Conservation (phyloP, 2,329 filamentous ascomycete genomes). For the Fusarium sulawesiense region DNA sequence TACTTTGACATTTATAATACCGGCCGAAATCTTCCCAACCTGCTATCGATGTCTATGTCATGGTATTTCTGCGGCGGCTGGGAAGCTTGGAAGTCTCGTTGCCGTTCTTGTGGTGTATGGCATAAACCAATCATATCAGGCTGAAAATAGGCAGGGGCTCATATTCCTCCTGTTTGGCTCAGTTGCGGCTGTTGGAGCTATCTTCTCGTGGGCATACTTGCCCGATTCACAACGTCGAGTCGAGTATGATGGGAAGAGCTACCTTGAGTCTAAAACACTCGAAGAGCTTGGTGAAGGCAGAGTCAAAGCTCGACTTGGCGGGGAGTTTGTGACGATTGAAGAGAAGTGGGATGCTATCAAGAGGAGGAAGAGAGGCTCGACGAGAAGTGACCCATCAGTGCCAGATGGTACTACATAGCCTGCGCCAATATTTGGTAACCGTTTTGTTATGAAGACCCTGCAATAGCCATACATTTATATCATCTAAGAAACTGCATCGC, state of each 20-base stretch:
- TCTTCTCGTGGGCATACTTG: slow-evolving; percentile 65
- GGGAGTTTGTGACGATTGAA: slow-evolving; percentile 57
- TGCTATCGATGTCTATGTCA: slow-evolving; percentile 72
- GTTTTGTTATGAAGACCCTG: slow-evolving; percentile 10
- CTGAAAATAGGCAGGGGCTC: slow-evolving; percentile 58
- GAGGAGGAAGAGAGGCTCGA: slow-evolving; percentile 47
- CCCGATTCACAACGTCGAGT: slow-evolving; percentile 60
- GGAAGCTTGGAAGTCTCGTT: slow-evolving; percentile 68
- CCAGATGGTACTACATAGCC: slow-evolving; percentile 38
- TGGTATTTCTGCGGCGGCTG: slow-evolving; percentile 69
- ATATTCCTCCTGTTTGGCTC: slow-evolving; percentile 64
- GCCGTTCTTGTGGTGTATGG: slow-evolving; percentile 63
- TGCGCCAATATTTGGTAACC: background rate
- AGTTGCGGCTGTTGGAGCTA: slow-evolving; percentile 60
- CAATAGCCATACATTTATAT: slow-evolving; percentile 5
- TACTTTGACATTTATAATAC: slow-evolving; percentile 72
- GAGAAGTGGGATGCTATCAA: slow-evolving; percentile 57
- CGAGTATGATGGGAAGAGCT: slow-evolving; percentile 51
- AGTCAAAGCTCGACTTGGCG: slow-evolving; percentile 56
- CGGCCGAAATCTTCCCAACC: slow-evolving; percentile 73
- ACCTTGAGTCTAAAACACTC: slow-evolving; percentile 59
- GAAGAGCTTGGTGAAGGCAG: slow-evolving; percentile 64
- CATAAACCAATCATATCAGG: slow-evolving; percentile 59
- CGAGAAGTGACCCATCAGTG: slow-evolving; percentile 40
- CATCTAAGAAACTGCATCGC: slow-evolving; percentile 15